These are phyloP conservation scores for Colletotrichum chrysophilum DNA, from an alignment of 2,329 filamentous ascomycete species.

Conservation along the genomic window DNA sequence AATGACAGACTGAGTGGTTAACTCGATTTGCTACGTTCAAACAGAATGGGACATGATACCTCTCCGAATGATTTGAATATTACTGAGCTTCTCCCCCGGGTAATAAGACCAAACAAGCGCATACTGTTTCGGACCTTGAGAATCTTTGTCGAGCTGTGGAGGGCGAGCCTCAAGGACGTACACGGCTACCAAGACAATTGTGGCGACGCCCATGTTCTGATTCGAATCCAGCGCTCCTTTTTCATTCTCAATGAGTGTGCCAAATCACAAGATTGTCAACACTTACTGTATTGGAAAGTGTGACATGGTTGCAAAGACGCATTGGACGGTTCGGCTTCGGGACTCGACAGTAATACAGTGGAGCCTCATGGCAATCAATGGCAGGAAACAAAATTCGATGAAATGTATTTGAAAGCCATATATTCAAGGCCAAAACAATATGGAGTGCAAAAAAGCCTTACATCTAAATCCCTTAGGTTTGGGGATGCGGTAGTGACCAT, in stretches of 20 bases:
- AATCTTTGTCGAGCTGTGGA: not conserved
- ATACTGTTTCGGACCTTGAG: not conserved
- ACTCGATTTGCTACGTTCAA: not conserved
- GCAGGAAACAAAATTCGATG: not conserved
- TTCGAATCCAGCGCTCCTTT: accelerated
- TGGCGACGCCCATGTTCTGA: not conserved
- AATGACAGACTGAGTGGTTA: not conserved
- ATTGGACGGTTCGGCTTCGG: not conserved
- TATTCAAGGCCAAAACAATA: accelerated
- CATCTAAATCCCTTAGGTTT: accelerated
- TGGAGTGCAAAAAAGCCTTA: not conserved
- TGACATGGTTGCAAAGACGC: not conserved
- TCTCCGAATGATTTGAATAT: not conserved
- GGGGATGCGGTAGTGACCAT: not conserved
- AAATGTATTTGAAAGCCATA: not conserved
- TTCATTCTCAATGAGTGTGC: accelerated
- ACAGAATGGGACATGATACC: not conserved
- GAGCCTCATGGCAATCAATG: no score
- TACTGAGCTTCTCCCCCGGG: not conserved
- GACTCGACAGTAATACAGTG: not conserved
- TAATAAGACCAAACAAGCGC: not conserved
- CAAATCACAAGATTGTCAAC: not conserved
- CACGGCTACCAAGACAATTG: not conserved
- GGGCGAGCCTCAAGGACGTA: not conserved
- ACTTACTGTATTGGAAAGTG: not conserved